Conservation (phyloP, 768 basidiomycete genomes). For the Termitomyces sp. region DNA sequence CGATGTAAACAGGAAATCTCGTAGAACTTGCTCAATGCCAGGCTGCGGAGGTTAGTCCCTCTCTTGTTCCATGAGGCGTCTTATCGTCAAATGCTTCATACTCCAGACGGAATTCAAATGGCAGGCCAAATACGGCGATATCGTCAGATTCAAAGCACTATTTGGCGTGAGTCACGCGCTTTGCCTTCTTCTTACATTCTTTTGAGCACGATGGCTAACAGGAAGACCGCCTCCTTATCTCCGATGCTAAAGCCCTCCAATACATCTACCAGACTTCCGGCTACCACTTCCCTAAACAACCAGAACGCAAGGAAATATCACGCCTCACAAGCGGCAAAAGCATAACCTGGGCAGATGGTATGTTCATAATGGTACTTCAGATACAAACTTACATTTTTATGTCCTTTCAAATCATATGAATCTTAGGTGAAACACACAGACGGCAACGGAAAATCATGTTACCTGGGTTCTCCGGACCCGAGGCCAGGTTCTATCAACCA, state of each 20-base stretch:
- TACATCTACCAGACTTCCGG: constrained; percentile 38
- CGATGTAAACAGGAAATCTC: constrained; percentile 17
- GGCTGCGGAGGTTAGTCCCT: constrained; percentile 23
- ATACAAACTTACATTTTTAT: not conserved
- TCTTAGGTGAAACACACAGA: constrained; percentile 32
- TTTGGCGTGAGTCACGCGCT: constrained; percentile 25
- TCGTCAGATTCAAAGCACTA: constrained; percentile 30
- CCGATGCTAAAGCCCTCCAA: constrained; percentile 44
- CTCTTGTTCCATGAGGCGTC: not conserved
- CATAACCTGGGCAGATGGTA: constrained; percentile 36
- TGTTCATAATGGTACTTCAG: constrained; percentile 3
- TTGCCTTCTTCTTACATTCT: not conserved
- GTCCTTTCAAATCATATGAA: not conserved
- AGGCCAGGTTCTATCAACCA: constrained; percentile 32
- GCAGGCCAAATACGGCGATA: constrained; percentile 36
- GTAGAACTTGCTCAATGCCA: constrained; percentile 24
- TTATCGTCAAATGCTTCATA: not conserved
- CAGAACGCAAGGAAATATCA: constrained; percentile 30
- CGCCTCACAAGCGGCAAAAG: constrained; percentile 28
- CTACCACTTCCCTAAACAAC: constrained; percentile 36
- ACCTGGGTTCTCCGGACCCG: constrained; percentile 41
- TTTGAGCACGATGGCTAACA: constrained; percentile 12
- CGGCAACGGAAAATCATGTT: constrained; percentile 40
- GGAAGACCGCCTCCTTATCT: constrained; percentile 39
- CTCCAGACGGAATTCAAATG: constrained; percentile 36